Evolutionary conservation across 164 flowering plant genomes (phyloP).

Genomic region (Umbellularia californica): DNA sequence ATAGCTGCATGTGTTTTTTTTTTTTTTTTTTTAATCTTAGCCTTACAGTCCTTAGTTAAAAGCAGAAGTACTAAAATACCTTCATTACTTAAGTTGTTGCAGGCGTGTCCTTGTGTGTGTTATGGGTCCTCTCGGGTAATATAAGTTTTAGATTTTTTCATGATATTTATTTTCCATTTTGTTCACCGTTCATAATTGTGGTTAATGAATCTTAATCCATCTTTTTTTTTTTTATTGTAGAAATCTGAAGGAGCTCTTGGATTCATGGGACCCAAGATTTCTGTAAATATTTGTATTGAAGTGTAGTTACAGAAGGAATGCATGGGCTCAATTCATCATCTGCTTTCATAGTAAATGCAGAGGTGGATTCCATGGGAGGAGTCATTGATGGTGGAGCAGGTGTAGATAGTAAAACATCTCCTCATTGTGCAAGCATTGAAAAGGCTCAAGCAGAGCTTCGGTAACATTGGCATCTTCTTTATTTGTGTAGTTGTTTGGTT

Average conservation of each 20-base stretch:
- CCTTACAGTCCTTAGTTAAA: too few relatives aligned
- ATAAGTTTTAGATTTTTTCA: too few relatives aligned
- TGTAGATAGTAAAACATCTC: constrained; percentile 70
- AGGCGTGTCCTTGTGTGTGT: not conserved
- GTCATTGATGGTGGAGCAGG: constrained; percentile 72
- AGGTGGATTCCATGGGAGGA: constrained; percentile 98
- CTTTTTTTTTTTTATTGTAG: constrained; percentile 6
- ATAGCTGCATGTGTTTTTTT: too few relatives aligned
- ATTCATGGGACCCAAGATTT: constrained; percentile 26
- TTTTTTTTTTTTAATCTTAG: too few relatives aligned
- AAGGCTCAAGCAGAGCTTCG: constrained; percentile 89
- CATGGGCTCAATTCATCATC: constrained; percentile 69
- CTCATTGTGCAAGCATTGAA: constrained; percentile 77
- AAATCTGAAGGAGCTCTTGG: constrained; percentile 12
- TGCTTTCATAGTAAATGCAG: constrained; percentile 76
- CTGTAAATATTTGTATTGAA: constrained; percentile 19
- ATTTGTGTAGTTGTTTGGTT: constrained; percentile 1
- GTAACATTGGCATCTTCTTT: constrained; percentile 29
- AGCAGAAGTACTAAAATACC: not conserved
- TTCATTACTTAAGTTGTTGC: not conserved
- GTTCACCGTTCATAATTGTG: too few relatives aligned
- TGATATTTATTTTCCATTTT: not conserved
- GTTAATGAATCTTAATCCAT: too few relatives aligned
- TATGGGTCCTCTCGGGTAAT: not conserved
- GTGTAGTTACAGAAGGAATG: constrained; percentile 42